Percentiles rank a stretch among this genome's conserved stretches.
These are phyloP conservation scores for Friedmanniomyces simplex DNA, from an alignment of 495 filamentous ascomycete genomes.

Conservation along the genomic window DNA sequence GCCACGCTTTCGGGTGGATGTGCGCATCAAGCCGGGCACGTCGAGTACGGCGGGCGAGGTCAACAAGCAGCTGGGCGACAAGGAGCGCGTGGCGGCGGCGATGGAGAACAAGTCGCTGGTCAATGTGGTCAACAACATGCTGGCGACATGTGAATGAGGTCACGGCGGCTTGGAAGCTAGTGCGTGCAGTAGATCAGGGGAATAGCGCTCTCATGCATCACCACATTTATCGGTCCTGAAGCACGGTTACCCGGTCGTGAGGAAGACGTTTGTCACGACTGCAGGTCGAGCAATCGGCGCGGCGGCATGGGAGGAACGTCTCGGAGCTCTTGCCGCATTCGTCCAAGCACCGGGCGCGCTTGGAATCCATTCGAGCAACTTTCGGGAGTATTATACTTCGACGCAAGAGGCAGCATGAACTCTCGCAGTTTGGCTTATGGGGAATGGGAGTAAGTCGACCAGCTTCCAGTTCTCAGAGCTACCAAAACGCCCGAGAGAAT, in stretches of 20 bases:
- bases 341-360: not conserved
- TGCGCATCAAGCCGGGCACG: conserved; percentile 90
- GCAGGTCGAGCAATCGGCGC: not conserved
- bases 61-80: conserved; percentile 91
- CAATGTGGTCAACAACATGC: conserved; percentile 83
- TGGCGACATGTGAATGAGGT: conserved; percentile 56
- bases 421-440: too few relatives aligned
- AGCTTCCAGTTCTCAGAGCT: too few relatives aligned
- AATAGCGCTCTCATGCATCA: not conserved
- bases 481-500: not conserved
- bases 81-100: conserved; percentile 90
- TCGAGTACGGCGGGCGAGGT: conserved; percentile 90
- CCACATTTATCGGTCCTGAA: not conserved
- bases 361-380: not conserved
- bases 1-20: conserved; percentile 84
- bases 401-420: too few relatives aligned
- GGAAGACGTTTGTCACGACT: not conserved
- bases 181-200: not conserved
- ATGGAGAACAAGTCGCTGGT: conserved; percentile 87
- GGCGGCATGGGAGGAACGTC: not conserved
- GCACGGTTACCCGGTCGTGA: not conserved
- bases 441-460: too few relatives aligned
- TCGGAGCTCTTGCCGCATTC: not conserved
- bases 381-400: too few relatives aligned
- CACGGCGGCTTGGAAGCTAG: not conserved